Base-by-base conservation (phyloP, 148 eudicot species). In the Pouteria glomerata region DNA sequence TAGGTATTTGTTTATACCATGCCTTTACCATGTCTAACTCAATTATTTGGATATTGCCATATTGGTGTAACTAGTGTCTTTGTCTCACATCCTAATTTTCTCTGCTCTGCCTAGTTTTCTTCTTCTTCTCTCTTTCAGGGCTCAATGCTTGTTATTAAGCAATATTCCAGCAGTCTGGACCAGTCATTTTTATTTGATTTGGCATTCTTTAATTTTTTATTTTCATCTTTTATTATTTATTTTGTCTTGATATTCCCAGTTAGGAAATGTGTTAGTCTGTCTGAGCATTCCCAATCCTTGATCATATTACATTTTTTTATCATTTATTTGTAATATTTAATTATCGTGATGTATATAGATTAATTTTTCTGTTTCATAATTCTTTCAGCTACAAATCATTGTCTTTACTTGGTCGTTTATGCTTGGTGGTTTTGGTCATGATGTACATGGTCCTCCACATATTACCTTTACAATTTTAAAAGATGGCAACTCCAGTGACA, bases 331-430 rank as follows among this genome's bases (percentile, higher is more conserved):
- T 33, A 31, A 33, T 59, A 1, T 31, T 30, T 31, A 59, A 33
- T 6, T 6, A 59, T 16, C 41, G 16, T 31, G 23, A 59, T 10
- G 33, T 15, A 59, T 59, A 33, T 59, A n/a, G n/a, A 31, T 59
- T 66, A 42, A 39, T 5, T 27, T 57, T 45, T 65, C 10, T 29
- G 3, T 44, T 57, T 70, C 24, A 14, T 26, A n/a, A 19, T 58
- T 39, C 56, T 58, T 71, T 58, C 55, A 58, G 56, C 29, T 29
- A 57, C 34, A 8, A 1, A 30, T 42, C 74, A 71, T n/a, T 26
- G 55, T n/a, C 39, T 57, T 26, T 23, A 8, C 21, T 57, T 15
- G 33, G 24, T 34, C 15, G 41, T 30, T 47, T 2, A 56, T 41
- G 52, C 26, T 29, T 53, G 30, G 16, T 67, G 70, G 31, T 69